Evolutionary conservation across 805 yeast genomes (phyloP), one percentile per base, ranked within the genome.

Genomic region (Metschnikowia gelsemii): DNA sequence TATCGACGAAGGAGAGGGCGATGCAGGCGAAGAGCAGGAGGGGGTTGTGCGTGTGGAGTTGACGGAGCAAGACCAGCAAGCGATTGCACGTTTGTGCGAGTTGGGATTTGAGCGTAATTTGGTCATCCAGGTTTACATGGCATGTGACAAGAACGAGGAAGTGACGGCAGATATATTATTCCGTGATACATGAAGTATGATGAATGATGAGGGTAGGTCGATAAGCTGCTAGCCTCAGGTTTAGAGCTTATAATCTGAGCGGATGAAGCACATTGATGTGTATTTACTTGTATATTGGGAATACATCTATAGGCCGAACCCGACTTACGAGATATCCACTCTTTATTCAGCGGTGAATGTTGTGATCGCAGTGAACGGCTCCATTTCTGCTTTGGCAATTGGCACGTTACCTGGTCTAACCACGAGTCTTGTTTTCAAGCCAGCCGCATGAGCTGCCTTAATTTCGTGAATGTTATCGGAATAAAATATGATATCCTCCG

Each of bases 141-240:
- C 98, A 30, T 93, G 99, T 66, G 99, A 93, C 58, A 91, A 89
- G 69, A 88, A 93, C 66, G 99, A 93, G 70, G 96, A 91, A 70
- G 78, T 87, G 56, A 89, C 99, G 31, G 99, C 98, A 17, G 93
- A 93, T 68, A 79, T 88, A 58, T 73, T 93, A 54, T 86, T 93
- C 55, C 67, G 74, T 48, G 74, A 69, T 25, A 30, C 34, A 6
- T 38, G 21, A 41, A n/a, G n/a, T n/a, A 7, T 22, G 25, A 7
- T 8, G 25, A 7, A 22, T 25, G 17, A 25, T 8, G 21, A 24
- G 12, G 21, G 29, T n/a, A n/a, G n/a, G 14, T n/a, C n/a, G n/a
- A n/a, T n/a, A n/a, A n/a, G n/a, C n/a, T n/a, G n/a, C n/a, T n/a
- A n/a, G n/a, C n/a, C n/a, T n/a, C n/a, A n/a, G n/a, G n/a, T n/a